Percentiles rank a stretch among this genome's conserved stretches.
phyloP scores from a whole-genome alignment of 352 stramenopile genomes.

The Phytophthora sojae region DNA sequence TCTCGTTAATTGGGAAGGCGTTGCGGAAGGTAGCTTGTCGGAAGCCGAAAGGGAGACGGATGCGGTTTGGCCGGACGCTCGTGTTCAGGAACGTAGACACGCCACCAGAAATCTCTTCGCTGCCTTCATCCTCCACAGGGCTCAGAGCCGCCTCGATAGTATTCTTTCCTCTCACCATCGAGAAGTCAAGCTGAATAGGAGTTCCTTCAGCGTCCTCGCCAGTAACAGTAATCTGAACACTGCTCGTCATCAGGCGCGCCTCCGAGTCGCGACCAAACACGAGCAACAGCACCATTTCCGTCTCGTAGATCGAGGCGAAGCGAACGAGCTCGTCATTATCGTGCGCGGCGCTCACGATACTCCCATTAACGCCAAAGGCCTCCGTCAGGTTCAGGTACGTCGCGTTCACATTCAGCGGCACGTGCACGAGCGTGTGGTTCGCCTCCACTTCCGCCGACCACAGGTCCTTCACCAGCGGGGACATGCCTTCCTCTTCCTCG shows the following conservation, averaged over 20 bases:
- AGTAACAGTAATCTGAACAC: conserved; percentile 52
- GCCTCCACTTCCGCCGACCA: conserved; percentile 47
- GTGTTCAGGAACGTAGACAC: conserved; percentile 74
- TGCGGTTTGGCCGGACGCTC: conserved; percentile 60
- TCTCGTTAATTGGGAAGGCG: conserved; percentile 11
- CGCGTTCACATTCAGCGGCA: conserved; percentile 68
- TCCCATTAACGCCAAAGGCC: conserved; percentile 74
- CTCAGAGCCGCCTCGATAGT: conserved; percentile 33
- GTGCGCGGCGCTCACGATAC: conserved; percentile 59
- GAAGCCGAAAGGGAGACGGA: conserved; percentile 74
- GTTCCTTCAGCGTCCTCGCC: conserved; percentile 52
- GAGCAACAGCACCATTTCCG: conserved; percentile 77
- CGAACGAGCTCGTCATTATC: conserved; percentile 77
- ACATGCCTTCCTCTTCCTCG: conserved; percentile 30
- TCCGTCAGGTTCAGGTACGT: conserved; percentile 73
- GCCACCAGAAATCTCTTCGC: conserved; percentile 38
- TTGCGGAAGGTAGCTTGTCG: conserved; percentile 62
- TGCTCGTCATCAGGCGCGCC: conserved; percentile 66
- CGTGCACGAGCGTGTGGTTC: conserved; percentile 75
- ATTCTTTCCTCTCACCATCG: conserved; percentile 61
- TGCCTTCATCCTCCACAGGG: conserved; percentile 9
- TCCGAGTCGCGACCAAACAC: conserved; percentile 80
- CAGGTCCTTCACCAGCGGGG: conserved; percentile 46
- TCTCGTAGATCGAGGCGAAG: conserved; percentile 77
- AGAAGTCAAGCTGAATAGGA: conserved; percentile 57